Evolutionary conservation across 2,329 filamentous ascomycete genomes (phyloP), one percentile per base, ranked within the genome.

Genomic region (Xylariaceae sp.): DNA sequence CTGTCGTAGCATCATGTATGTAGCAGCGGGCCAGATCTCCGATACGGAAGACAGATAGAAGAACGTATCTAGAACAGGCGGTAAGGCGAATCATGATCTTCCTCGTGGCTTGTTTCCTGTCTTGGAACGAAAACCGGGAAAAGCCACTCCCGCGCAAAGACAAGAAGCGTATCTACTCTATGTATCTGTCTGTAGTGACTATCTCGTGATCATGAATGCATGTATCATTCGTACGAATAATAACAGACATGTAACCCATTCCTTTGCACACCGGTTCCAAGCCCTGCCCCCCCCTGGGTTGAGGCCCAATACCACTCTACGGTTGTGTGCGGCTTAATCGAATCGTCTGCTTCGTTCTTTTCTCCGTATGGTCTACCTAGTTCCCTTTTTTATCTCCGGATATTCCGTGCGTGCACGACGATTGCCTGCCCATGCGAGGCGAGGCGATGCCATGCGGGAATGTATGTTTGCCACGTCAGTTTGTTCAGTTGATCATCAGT

Each of bases 161-260:
- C 11, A 15, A 35, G 8, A 15, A 34, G 47, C 15, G 8, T 11
- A 44, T 13, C 4, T 13, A 44, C n/a, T 44, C 41, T 17, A 18
- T 18, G 17, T 18, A 18, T 18, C 17, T 10, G 13, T 10, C 37
- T 41, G 37, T 41, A 41, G 13, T 13, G 23, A 30, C 23, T 30
- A 45, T 35, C 61, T 58, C 53, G 51, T 59, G 56, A 61, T 30
- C 54, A 47, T 50, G 30, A 53, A 50, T 47, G 51, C 53, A 61
- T 61, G 59, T 52, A 44, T 30, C 17, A 52, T 56, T 61, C 18
- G 51, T 52, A 51, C 39, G 47, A 51, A 56, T 10, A 41, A 41
- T 10, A 41, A 17, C 15, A 15, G 34, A 34, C 41, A 13, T 45
- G 41, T 45, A 45, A 7, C 41, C 15, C 8, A 10, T 30, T 30